Base-by-base conservation (phyloP, 1,284 basidiomycete genomes). In the Austroboletus niveus region DNA sequence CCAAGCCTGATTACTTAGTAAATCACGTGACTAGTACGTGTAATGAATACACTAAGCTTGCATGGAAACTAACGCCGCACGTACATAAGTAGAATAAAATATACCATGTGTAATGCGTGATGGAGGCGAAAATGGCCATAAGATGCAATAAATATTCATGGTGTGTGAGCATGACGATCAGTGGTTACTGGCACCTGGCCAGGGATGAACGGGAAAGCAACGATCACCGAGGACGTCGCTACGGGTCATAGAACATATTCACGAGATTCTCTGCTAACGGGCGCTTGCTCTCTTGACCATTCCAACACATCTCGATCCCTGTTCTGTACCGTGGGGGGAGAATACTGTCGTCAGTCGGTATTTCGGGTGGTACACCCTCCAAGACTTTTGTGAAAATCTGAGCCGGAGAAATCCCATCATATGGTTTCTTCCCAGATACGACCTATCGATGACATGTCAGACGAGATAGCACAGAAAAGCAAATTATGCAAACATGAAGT, bases 361-460 rank as follows among this genome's bases (percentile, higher is more conserved):
- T 56, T 20, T 20, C 8, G 27, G 66, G 64, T 0, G 52, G 50
- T 40, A 55, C 49, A 8, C 56, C 63, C 0, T 30, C 29, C 38
- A 57, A 7, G 31, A 65, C 43, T 1, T 6, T 35, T 20, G 17
- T 0, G 5, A 63, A 2, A 27, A 61, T 5, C 5, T 14, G 6
- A 7, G 17, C 0, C 5, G 2, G 0, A 42, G 35, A 6, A 27
- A 61, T 52, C 5, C 43, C 65, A 3, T 56, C 48, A 15, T 50
- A 65, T 15, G 63, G 63, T 43, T 49, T 60, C 49, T 43, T 61
- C n/a, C 55, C 62, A 27, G 60, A 62, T n/a, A 60, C 11, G 8
- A 66, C 48, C 63, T 67, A 39, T 39, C 24, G 35, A 48, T 24
- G 15, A 27, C 1, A 12, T 3, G 38, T 65, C 39, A 67, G 62